Evolutionary conservation across 495 filamentous ascomycete genomes (phyloP).

Genomic region (Recurvomyces mirabilis): DNA sequence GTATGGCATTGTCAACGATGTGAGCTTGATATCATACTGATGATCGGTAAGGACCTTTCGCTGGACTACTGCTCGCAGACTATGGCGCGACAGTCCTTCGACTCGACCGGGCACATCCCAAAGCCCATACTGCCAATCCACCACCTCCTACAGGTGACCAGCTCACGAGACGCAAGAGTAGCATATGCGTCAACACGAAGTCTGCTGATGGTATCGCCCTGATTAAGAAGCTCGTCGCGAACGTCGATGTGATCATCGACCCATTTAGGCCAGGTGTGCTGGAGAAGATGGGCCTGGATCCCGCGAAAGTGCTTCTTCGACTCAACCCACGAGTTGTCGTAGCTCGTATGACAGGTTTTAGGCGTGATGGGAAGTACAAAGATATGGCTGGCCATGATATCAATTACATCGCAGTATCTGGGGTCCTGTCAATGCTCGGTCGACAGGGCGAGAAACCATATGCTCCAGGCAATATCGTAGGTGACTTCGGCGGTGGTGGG

Average conservation of each 20-base stretch:
- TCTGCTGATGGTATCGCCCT: slow-evolving; percentile 48
- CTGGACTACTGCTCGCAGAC: slow-evolving; percentile 78
- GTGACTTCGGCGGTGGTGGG: slow-evolving; percentile 89
- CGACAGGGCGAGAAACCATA: slow-evolving; percentile 55
- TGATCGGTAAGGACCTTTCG: slow-evolving; percentile 66
- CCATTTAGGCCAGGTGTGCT: slow-evolving; percentile 85
- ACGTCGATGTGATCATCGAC: slow-evolving; percentile 75
- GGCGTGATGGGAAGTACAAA: slow-evolving; percentile 72
- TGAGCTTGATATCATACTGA: too few species aligned
- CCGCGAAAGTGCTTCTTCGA: slow-evolving; percentile 47
- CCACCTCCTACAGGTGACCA: slow-evolving; percentile 48
- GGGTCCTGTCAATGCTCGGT: slow-evolving; percentile 66
- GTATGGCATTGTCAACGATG: too few species aligned
- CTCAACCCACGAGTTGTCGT: slow-evolving; percentile 70
- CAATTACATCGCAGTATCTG: slow-evolving; percentile 86
- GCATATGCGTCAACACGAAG: slow-evolving; percentile 68
- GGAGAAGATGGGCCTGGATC: slow-evolving; percentile 67
- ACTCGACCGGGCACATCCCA: slow-evolving; percentile 55
- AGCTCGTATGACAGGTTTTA: slow-evolving; percentile 78
- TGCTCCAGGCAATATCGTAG: slow-evolving; percentile 72
- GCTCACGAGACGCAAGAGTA: slow-evolving; percentile 67
- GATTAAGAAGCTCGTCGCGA: slow-evolving; percentile 49
- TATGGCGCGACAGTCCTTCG: slow-evolving; percentile 80
- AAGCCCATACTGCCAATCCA: slow-evolving; percentile 25
- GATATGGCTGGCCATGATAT: slow-evolving; percentile 96